Percentiles rank a stretch among this genome's conserved stretches.
phyloP scores from a whole-genome alignment of 139 green algal genomes.

The Micractinium sp. region DNA sequence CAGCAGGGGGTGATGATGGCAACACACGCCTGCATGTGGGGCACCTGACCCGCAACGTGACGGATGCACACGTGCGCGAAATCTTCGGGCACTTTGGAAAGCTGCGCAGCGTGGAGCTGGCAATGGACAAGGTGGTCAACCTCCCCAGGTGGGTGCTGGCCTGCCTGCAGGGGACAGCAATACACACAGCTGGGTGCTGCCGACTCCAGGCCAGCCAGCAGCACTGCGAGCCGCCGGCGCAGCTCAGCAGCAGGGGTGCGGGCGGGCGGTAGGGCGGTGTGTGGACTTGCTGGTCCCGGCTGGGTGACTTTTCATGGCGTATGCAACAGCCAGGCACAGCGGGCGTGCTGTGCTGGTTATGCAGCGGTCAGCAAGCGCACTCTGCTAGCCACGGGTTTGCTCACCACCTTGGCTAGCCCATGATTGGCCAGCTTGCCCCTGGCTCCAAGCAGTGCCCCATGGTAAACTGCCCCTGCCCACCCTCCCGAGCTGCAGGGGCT shows the following conservation, averaged over 20 bases:
- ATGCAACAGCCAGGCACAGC: too few species aligned
- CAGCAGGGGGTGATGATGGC: conserved; percentile 23
- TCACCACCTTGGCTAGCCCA: too few species aligned
- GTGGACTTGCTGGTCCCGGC: not conserved
- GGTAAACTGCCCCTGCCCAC: not conserved
- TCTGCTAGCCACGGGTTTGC: too few species aligned
- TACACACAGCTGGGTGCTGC: not conserved
- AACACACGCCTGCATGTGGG: conserved; percentile 71
- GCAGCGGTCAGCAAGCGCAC: not conserved
- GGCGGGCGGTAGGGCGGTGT: too few species aligned
- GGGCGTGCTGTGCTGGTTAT: not conserved
- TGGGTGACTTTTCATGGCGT: not conserved
- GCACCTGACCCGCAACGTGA: conserved; percentile 88
- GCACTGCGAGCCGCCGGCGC: too few species aligned
- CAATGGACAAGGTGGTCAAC: conserved; percentile 66
- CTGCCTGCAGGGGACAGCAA: not conserved
- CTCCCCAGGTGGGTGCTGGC: conserved; percentile 56
- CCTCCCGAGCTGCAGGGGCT: conserved; percentile 56
- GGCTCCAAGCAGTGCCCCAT: not conserved
- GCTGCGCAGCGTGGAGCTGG: conserved; percentile 70
- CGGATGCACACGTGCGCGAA: conserved; percentile 77
- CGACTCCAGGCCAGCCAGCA: too few species aligned
- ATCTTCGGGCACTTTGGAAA: conserved; percentile 83
- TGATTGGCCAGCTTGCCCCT: not conserved
- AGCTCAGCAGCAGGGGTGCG: too few species aligned